These are phyloP conservation scores for Tylopilus felleus DNA, from an alignment of 768 basidiomycete species.

Conservation along the genomic window DNA sequence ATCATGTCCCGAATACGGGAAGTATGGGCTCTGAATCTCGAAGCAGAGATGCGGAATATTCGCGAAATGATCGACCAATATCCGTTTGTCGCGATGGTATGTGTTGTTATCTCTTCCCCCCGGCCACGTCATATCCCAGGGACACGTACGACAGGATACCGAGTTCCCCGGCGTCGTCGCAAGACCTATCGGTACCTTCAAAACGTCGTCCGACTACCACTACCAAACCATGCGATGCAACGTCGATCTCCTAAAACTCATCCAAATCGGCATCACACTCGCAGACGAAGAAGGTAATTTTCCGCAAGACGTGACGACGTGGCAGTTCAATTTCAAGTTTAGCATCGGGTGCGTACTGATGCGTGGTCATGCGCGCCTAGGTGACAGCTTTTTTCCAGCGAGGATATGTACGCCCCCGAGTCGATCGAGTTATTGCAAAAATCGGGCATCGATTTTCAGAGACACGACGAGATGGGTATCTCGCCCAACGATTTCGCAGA, in stretches of 20 bases:
- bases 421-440: constrained; percentile 93
- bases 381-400: constrained; percentile 44
- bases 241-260: constrained; percentile 96
- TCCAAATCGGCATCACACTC: constrained; percentile 94
- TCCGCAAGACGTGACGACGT: constrained; percentile 87
- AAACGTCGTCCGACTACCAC: constrained; percentile 96
- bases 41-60: constrained; percentile 86
- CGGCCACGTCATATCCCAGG: constrained; percentile 2
- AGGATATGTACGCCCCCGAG: constrained; percentile 99
- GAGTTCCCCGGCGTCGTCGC: constrained; percentile 99
- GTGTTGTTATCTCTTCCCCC: constrained; percentile 18
- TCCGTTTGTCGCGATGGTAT: constrained; percentile 94
- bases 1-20: constrained; percentile 84
- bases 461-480: constrained; percentile 91
- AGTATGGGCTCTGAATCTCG: constrained; percentile 93
- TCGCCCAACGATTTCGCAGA: constrained; percentile 93
- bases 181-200: constrained; percentile 93
- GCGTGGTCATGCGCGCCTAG: background rate
- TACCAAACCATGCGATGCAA: constrained; percentile 99
- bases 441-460: constrained; percentile 92
- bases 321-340: constrained; percentile 99
- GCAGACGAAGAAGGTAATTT: constrained; percentile 92
- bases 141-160: constrained; percentile 68
- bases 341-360: constrained; percentile 66
- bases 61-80: constrained; percentile 85